Percentiles rank a stretch among this genome's conserved stretches.
Conservation (phyloP, 1,139 yeast species). For the Wickerhamomyces sp. region DNA sequence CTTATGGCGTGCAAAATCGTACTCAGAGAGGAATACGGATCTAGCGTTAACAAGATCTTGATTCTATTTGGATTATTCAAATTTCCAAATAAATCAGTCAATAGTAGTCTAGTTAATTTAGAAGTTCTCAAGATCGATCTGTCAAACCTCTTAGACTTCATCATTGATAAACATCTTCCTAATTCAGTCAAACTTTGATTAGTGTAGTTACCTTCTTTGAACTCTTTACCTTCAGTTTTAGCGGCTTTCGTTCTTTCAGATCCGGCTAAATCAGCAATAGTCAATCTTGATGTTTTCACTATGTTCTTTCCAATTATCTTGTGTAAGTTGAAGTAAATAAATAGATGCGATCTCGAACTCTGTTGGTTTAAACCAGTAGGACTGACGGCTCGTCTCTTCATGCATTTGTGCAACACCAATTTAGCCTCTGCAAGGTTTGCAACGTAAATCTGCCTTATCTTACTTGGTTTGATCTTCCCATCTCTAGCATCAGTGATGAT, state of each 20-base stretch:
- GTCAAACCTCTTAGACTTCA: constrained; percentile 29
- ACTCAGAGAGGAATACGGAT: constrained; percentile 39
- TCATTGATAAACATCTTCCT: constrained; percentile 39
- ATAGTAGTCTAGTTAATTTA: constrained; percentile 40
- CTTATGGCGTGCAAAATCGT: constrained; percentile 21
- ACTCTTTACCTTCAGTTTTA: constrained; percentile 35
- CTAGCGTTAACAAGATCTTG: constrained; percentile 49
- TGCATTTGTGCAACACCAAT: constrained; percentile 21
- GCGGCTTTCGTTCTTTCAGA: constrained; percentile 42
- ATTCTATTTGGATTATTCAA: constrained; percentile 19
- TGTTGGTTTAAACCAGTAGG: constrained; percentile 17
- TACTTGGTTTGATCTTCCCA: constrained; percentile 32
- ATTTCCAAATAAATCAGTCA: constrained; percentile 38
- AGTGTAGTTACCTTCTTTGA: constrained; percentile 42
- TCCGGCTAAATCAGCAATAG: constrained; percentile 47
- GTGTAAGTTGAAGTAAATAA: constrained; percentile 30
- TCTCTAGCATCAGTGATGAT: constrained; percentile 32
- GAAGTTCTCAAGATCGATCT: constrained; percentile 38
- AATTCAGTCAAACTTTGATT: constrained; percentile 40
- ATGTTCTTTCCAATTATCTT: constrained; percentile 13
- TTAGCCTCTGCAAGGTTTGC: constrained; percentile 25
- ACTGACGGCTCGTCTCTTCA: constrained; percentile 23
- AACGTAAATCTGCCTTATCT: constrained; percentile 29
- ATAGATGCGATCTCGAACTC: constrained; percentile 34
- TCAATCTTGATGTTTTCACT: constrained; percentile 28